Percentiles rank a stretch among this genome's conserved stretches.
phyloP scores from a whole-genome alignment of 2,329 filamentous ascomycete genomes.

The Magnaporthiopsis incrustans region DNA sequence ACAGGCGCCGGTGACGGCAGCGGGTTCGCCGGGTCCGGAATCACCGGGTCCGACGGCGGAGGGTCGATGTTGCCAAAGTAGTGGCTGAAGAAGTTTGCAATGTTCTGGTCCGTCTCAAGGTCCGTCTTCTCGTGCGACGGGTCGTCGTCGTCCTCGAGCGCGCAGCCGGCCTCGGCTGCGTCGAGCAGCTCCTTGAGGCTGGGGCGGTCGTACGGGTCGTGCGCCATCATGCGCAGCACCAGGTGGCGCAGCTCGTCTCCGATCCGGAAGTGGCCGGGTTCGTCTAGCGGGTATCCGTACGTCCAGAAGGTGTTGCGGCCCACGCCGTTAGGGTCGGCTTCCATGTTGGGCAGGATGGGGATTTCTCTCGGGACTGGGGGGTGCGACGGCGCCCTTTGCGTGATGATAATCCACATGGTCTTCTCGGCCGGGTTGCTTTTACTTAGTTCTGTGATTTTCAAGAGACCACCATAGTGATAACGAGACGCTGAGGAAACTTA shows the following conservation, averaged over 20 bases:
- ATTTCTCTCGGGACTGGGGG: not conserved
- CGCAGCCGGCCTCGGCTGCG: not conserved
- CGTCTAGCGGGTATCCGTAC: not conserved
- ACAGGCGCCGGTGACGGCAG: not conserved
- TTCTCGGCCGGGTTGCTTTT: not conserved
- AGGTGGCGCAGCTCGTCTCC: not conserved
- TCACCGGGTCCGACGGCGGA: not conserved
- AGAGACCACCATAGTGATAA: too few relatives aligned
- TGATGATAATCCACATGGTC: slow-evolving; percentile 1
- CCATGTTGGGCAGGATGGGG: not conserved
- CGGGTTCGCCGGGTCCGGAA: not conserved
- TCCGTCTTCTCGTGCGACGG: not conserved
- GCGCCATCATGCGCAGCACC: not conserved
- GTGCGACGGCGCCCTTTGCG: not conserved
- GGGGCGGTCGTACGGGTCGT: not conserved
- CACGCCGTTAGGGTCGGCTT: not conserved
- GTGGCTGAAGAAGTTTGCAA: not conserved
- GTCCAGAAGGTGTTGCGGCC: not conserved
- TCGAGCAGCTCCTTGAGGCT: not conserved
- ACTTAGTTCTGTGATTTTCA: not conserved
- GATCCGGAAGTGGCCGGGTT: not conserved
- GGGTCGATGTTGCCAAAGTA: not conserved
- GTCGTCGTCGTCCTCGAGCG: not conserved
- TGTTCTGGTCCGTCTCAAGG: not conserved
- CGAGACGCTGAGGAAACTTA: not conserved